Conservation (phyloP, 2,329 filamentous ascomycete genomes). For the Rosellinia necatrix region DNA sequence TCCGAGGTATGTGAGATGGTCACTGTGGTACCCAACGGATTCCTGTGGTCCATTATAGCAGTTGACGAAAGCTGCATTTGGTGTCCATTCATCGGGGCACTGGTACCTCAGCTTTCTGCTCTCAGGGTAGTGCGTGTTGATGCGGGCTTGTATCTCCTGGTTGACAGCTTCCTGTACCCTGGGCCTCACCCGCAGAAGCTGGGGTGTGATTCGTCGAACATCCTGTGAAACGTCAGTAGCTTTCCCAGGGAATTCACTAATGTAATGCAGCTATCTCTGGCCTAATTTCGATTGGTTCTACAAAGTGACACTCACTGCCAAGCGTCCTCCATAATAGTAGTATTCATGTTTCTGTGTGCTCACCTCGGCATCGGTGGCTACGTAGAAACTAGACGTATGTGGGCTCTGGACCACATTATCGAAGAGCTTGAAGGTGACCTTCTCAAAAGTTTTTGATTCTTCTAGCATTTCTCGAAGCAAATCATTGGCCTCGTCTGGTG, state of each 20-base stretch:
- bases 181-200: conserved; percentile 70
- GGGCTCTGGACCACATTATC: conserved; percentile 84
- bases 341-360: conserved; percentile 77
- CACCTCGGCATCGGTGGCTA: conserved; percentile 73
- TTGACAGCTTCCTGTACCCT: conserved; percentile 80
- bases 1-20: conserved; percentile 74
- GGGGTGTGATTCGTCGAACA: conserved; percentile 75
- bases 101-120: conserved; percentile 79
- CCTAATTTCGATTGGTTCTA: not conserved
- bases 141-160: conserved; percentile 72
- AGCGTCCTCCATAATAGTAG: conserved; percentile 77
- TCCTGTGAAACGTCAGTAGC: conserved; percentile 54
- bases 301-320: conserved; percentile 55
- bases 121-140: conserved; percentile 67
- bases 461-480: conserved; percentile 76
- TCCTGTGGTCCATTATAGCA: conserved; percentile 84
- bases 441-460: conserved; percentile 73
- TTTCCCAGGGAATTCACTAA: not conserved
- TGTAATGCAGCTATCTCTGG: too few relatives aligned
- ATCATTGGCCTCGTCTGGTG: conserved; percentile 69
- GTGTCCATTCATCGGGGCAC: conserved; percentile 72
- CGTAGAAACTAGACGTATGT: conserved; percentile 83
- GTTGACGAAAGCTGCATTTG: conserved; percentile 93
- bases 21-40: conserved; percentile 88
- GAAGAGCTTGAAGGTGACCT: conserved; percentile 81